Evolutionary conservation across 2,329 filamentous ascomycete species (phyloP).

Genomic region (Exophiala bonariae): DNA sequence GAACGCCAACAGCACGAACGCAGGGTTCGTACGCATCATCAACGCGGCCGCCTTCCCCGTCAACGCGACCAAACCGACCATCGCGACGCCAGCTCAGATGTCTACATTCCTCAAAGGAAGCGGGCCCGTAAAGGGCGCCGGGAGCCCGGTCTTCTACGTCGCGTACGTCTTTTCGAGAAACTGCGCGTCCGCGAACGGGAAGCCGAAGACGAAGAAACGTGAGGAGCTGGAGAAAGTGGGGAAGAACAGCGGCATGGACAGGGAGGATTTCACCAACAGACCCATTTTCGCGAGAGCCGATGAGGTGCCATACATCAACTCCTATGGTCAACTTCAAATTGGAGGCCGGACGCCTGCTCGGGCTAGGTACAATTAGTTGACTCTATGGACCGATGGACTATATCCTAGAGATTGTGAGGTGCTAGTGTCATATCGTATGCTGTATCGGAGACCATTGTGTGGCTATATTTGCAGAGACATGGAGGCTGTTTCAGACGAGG

Average conservation of each 20-base stretch:
- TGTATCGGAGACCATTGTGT: too few species aligned
- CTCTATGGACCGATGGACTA: too few species aligned
- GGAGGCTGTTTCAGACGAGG: too few species aligned
- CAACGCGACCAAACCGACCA: slow-evolving; percentile 33
- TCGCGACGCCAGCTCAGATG: slow-evolving; percentile 41
- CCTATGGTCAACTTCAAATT: slow-evolving; percentile 2
- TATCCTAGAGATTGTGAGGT: too few species aligned
- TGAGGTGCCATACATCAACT: not conserved
- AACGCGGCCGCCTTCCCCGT: slow-evolving; percentile 38
- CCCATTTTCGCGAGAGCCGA: not conserved
- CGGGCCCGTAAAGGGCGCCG: slow-evolving; percentile 51
- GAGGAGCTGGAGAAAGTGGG: slow-evolving; percentile 52
- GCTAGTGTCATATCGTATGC: too few species aligned
- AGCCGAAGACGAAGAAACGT: slow-evolving; percentile 53
- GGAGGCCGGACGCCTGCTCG: too few species aligned
- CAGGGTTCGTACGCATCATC: slow-evolving; percentile 53
- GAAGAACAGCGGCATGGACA: slow-evolving; percentile 15
- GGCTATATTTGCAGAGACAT: too few species aligned
- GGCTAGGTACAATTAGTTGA: too few species aligned
- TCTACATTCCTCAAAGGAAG: slow-evolving; percentile 53
- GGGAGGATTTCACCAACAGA: not conserved
- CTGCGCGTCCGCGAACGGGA: slow-evolving; percentile 51
- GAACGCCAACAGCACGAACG: slow-evolving; percentile 46
- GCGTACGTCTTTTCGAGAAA: slow-evolving; percentile 63
- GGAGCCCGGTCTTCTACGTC: slow-evolving; percentile 52